These are phyloP conservation scores for Adiantum capillusveneris DNA, from an alignment of 75 land plant species.

Conservation along the genomic window DNA sequence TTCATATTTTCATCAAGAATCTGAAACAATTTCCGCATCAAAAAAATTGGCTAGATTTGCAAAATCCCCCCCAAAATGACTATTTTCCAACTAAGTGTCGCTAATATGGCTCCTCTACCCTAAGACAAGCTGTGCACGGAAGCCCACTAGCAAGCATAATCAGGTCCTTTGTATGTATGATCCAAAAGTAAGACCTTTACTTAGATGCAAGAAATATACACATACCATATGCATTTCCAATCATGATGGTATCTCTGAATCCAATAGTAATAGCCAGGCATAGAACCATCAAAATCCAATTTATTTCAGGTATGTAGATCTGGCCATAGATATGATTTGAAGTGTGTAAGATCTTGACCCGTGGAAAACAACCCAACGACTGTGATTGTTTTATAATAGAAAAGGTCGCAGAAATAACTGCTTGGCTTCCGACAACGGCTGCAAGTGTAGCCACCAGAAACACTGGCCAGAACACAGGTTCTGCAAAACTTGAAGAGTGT, in stretches of 20 bases:
- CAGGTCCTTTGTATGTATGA: too few species aligned
- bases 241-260: constrained; percentile 50
- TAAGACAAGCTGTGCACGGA: too few species aligned
- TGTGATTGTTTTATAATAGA: constrained; percentile 73
- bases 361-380: constrained; percentile 67
- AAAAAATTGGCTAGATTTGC: too few species aligned
- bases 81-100: too few species aligned
- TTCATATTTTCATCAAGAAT: too few species aligned
- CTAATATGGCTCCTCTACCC: too few species aligned
- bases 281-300: constrained; percentile 61
- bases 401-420: constrained; percentile 77
- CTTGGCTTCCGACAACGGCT: constrained; percentile 77
- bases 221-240: constrained; percentile 81
- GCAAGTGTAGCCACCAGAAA: constrained; percentile 63
- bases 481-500: constrained; percentile 14
- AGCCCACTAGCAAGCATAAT: too few species aligned
- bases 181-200: too few species aligned
- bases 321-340: constrained; percentile 72
- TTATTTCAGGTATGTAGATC: constrained; percentile 78
- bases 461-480: constrained; percentile 66
- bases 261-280: constrained; percentile 75
- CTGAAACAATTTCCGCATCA: too few species aligned
- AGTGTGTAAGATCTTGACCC: constrained; percentile 73
- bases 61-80: too few species aligned
- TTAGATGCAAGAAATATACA: too few species aligned